phyloP scores from a whole-genome alignment of 225 moss, liverwort and hornwort species.

The Pleurozium schreberi region DNA sequence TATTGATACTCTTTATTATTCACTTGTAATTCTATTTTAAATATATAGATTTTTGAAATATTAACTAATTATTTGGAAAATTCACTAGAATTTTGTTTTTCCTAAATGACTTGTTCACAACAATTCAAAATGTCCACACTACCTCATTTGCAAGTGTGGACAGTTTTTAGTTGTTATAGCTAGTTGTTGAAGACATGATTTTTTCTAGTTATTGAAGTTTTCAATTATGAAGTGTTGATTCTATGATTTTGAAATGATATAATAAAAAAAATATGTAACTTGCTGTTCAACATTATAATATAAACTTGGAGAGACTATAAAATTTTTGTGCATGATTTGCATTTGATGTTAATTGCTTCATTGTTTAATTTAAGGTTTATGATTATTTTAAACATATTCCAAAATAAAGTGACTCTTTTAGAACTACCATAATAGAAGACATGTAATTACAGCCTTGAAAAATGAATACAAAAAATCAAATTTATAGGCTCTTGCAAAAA shows the following conservation, averaged over 20 bases:
- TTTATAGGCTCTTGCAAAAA: not conserved
- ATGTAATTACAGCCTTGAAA: not conserved
- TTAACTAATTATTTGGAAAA: not conserved
- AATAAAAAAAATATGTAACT: not conserved
- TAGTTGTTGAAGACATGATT: no score
- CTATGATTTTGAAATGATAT: not conserved
- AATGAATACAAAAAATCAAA: not conserved
- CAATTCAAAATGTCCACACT: no score
- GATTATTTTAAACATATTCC: not conserved
- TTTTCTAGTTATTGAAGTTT: no score
- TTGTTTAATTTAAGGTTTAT: not conserved
- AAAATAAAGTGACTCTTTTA: not conserved
- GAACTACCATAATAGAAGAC: not conserved
- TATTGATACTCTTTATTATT: not conserved
- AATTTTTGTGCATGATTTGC: not conserved
- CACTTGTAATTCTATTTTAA: not conserved
- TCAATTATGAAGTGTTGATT: fast-evolving
- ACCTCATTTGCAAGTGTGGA: no score
- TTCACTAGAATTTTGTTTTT: no score
- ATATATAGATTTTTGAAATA: not conserved
- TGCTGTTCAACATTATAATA: not conserved
- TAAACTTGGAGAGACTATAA: not conserved
- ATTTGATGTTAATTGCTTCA: not conserved
- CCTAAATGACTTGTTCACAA: no score
- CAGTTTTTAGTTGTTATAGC: no score